Evolutionary conservation across 1,284 basidiomycete genomes (phyloP), one percentile per base, ranked within the genome.

Genomic region (Fomitiporia mediterranea): DNA sequence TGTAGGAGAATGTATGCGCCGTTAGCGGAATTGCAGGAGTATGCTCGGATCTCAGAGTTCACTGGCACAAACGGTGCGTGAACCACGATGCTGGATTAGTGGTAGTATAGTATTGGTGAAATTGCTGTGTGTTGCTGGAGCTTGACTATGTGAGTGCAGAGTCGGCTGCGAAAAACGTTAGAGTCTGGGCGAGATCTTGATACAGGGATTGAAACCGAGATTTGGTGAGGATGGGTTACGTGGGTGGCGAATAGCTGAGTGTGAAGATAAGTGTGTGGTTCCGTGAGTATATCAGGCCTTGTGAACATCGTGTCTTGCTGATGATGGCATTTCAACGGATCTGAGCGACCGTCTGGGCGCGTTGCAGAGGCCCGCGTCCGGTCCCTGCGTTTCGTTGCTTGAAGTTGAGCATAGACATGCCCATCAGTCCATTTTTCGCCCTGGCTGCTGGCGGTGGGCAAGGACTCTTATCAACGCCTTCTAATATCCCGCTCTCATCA

Each of bases 381-480:
- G 53, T 34, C 40, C 38, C 37, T 15, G 43, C 53, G 35, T 44
- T 42, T 13, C 23, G 28, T 28, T 55, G 38, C 17, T 39, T 55
- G 21, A 34, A 40, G n/a, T 51, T 51, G 38, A 58, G 46, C 57
- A 58, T 54, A 17, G 57, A 38, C 51, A 58, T 43, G 13, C 44
- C 47, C 42, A 60, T 48, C 19, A 46, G 9, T 23, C 39, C 46
- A 9, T 28, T 25, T 25, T 40, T 52, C 2, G 38, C 15, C 48
- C 34, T 55, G 17, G 57, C 53, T 4, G 74, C 80, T 9, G 85
- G 82, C 37, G 87, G 86, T 11, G 88, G 89, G 70, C 88, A 91
- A 1, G 89, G 89, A 63, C 88, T 90, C 64, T 89, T 87, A 15
- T 85, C 87, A 50, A 89, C 70, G 62, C 89, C 86, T 19, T 58